Evolutionary conservation across 2,329 filamentous ascomycete genomes (phyloP).

Genomic region (Aspergillus ruber): DNA sequence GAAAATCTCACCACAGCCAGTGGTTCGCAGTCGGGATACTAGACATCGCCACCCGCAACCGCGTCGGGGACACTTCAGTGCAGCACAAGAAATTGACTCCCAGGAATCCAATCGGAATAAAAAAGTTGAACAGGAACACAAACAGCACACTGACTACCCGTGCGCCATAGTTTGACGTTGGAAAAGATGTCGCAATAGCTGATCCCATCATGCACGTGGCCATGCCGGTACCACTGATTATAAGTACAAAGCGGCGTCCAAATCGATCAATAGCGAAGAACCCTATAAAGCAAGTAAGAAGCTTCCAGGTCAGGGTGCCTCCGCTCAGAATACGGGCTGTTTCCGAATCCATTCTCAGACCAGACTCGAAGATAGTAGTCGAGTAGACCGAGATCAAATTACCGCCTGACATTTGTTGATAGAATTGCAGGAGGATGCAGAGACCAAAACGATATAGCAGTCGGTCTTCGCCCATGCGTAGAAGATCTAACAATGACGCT

Average conservation of each 20-base stretch:
- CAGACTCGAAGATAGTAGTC: slow-evolving; percentile 3
- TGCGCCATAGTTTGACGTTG: too few relatives aligned
- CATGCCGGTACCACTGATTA: too few relatives aligned
- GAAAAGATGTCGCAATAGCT: too few relatives aligned
- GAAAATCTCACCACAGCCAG: too few relatives aligned
- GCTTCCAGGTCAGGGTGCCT: slow-evolving; percentile 51
- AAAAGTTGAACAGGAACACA: too few relatives aligned
- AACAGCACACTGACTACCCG: too few relatives aligned
- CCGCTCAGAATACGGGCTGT: slow-evolving; percentile 32
- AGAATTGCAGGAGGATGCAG: slow-evolving; percentile 7
- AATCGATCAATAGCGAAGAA: slow-evolving; percentile 48
- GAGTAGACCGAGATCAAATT: slow-evolving; percentile 8
- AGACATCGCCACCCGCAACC: too few relatives aligned
- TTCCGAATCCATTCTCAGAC: slow-evolving; percentile 2
- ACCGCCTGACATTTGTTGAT: slow-evolving; percentile 8
- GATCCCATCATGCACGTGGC: too few relatives aligned
- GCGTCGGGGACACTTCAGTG: too few relatives aligned
- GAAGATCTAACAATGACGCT: slow-evolving; percentile 4
- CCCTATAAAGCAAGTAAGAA: slow-evolving; percentile 46
- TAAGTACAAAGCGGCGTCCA: slow-evolving; percentile 35
- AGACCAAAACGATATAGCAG: slow-evolving; percentile 6
- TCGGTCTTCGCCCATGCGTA: slow-evolving; percentile 5
- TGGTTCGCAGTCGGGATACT: too few relatives aligned
- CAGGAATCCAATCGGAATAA: too few relatives aligned
- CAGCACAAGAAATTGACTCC: too few relatives aligned